Evolutionary conservation across 805 yeast species (phyloP), one percentile per base, ranked within the genome.

Genomic region (Cephaloascus fragrans): DNA sequence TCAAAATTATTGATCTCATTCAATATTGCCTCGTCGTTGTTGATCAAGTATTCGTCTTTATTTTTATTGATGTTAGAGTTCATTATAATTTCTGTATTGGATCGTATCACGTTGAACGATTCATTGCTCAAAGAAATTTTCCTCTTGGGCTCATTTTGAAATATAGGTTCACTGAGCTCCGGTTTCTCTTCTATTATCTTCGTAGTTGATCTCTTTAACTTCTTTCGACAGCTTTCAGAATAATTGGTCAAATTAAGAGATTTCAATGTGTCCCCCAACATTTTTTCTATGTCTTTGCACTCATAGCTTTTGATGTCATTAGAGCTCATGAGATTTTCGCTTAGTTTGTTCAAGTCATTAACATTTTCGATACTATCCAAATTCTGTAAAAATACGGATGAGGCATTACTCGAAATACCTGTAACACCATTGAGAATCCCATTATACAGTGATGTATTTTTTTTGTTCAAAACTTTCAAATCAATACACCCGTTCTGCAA

Each of bases 341-440:
- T 44, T 38, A 65, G 63, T 44, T 58, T 56, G 43, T 66, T 64
- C 43, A 66, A 52, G 45, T 65, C 71, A 44, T 61, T 60, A 18
- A 62, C 48, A 39, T 63, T 62, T 44, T 58, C 61, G 35, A 66
- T 62, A 15, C 56, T 53, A 38, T 64, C 71, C 16, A 66, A 44
- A 43, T 62, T 67, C 35, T 31, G 17, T 14, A 26, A 26, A 26
- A 26, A 26, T n/a, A n/a, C n/a, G n/a, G n/a, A n/a, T n/a, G n/a
- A n/a, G n/a, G n/a, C n/a, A n/a, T n/a, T n/a, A n/a, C n/a, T n/a
- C n/a, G n/a, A 26, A 12, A 26, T 12, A 12, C 14, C 31, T n/a
- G 31, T n/a, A 12, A n/a, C n/a, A 12, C 12, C 31, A 26, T 12
- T n/a, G 12, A n/a, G 31, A 12, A 26, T n/a, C 31, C 14, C 31